phyloP scores from a whole-genome alignment of 108 stramenopile species.

The Cyclotella atomus region DNA sequence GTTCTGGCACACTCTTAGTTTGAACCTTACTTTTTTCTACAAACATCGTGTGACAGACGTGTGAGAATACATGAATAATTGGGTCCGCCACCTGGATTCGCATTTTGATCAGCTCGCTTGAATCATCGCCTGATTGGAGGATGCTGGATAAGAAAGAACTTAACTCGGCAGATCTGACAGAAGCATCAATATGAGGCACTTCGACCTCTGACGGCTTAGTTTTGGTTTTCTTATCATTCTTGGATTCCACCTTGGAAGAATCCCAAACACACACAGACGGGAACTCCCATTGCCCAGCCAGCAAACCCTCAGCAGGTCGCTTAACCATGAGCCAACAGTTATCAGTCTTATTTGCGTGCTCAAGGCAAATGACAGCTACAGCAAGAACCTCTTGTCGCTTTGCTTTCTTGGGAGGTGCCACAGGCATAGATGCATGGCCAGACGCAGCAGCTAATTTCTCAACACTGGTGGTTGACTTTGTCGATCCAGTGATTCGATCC shows the following conservation, averaged over 20 bases:
- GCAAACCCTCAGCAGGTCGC: slow-evolving; percentile 68
- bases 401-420: slow-evolving; percentile 76
- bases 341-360: slow-evolving; percentile 17
- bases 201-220: slow-evolving; percentile 12
- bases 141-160: slow-evolving; percentile 33
- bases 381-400: slow-evolving; percentile 84
- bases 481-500: slow-evolving; percentile 24
- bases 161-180: slow-evolving; percentile 34
- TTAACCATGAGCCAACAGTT: slow-evolving; percentile 74
- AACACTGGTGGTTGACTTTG: neutral
- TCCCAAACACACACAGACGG: slow-evolving; percentile 65
- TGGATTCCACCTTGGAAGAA: slow-evolving; percentile 26
- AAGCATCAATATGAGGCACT: slow-evolving; percentile 40
- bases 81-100: slow-evolving; percentile 35
- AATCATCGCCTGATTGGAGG: neutral
- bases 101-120: neutral
- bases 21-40: slow-evolving; percentile 49
- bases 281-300: slow-evolving; percentile 91
- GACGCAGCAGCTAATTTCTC: slow-evolving; percentile 20
- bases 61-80: slow-evolving; percentile 84
- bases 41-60: slow-evolving; percentile 80
- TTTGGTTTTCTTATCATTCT: slow-evolving; percentile 21
- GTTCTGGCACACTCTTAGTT: neutral
- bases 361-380: slow-evolving; percentile 60
- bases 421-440: slow-evolving; percentile 73